Base-by-base conservation (phyloP, 345 rosid genomes). In the Corchorus capsularis region DNA sequence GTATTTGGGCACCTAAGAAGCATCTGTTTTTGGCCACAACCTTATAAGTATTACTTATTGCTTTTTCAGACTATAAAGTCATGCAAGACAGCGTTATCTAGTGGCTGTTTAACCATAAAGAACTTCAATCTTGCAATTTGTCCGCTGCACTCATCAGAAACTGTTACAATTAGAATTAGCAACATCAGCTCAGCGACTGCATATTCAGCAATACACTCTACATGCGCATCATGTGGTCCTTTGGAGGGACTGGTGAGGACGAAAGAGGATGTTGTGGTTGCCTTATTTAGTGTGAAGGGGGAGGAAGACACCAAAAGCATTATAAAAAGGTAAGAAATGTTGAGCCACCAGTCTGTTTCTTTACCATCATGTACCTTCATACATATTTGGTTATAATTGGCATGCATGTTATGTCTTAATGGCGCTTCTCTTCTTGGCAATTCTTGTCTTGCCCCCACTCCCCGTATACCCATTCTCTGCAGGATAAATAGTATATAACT, bases 121-220 rank as follows among this genome's bases (percentile, higher is more conserved):
- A 55, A 74, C 55, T 50, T 74, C 57, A 20, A 64, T 63, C 79
- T 78, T 67, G 27, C 53, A 46, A 49, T 81, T 34, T 46, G 52
- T 56, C 61, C 75, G n/a, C 63, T 80, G 59, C 70, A 19, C 49
- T 46, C 41, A 12, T 45, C 1, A 14, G 45, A 55, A 41, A 6
- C 60, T 55, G 68, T 81, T 53, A 39, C 67, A 47, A 59, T 81
- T 49, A 77, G 69, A 59, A 74, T 81, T 78, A 37, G 39, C 70
- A 81, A 81, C 76, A 37, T 81, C 47, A 61, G 78, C 59, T 50
- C 78, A 63, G 76, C 46, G 63, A 78, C 79, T 17, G n/a, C 75
- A 46, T 73, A 81, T 73, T 78, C 79, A 55, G 47, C 66, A 15
- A 81, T 78, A 69, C 76, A 57, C 54, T 20, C 76, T 2, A 27